Evolutionary conservation across 2,329 filamentous ascomycete genomes (phyloP).

Genomic region (Incumbomyces delicatus): DNA sequence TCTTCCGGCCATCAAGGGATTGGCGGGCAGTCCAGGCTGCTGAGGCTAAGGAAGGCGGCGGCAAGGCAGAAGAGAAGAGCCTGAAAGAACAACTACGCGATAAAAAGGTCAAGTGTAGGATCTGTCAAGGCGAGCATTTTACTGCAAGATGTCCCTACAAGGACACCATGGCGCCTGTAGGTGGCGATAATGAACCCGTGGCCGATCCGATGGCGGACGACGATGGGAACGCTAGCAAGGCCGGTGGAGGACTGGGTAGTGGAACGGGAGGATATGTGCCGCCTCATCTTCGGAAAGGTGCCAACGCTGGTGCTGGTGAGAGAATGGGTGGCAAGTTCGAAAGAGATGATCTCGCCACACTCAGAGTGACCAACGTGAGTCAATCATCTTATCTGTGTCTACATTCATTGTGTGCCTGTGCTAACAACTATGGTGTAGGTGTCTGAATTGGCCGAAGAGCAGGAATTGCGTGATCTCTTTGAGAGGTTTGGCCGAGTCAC

Average conservation of each 20-base stretch:
- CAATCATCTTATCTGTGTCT: slow-evolving; percentile 3
- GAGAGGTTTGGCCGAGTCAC: slow-evolving; percentile 94
- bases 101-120: slow-evolving; percentile 99
- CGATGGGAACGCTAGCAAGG: slow-evolving; percentile 36
- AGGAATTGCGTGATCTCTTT: slow-evolving; percentile 94
- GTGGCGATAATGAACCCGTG: slow-evolving; percentile 31
- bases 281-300: slow-evolving; percentile 72
- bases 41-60: slow-evolving; percentile 40
- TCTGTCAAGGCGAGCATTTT: slow-evolving; percentile 98
- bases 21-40: slow-evolving; percentile 86
- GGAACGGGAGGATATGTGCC: slow-evolving; percentile 85
- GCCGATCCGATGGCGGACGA: slow-evolving; percentile 32
- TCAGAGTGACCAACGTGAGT: slow-evolving; percentile 94
- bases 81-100: slow-evolving; percentile 71
- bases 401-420: not conserved
- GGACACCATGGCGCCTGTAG: slow-evolving; percentile 83
- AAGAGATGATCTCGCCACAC: slow-evolving; percentile 88
- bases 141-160: slow-evolving; percentile 98
- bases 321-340: slow-evolving; percentile 90
- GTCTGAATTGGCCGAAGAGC: slow-evolving; percentile 93
- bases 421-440: slow-evolving; percentile 47
- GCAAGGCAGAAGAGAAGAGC: slow-evolving; percentile 56
- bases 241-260: slow-evolving; percentile 49
- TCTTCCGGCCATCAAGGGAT: slow-evolving; percentile 86
- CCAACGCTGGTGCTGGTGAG: slow-evolving; percentile 54